A percentile compares a stretch with the other conserved stretches of the same genome.
Evolutionary conservation across 164 flowering plant genomes (phyloP).

Genomic region (Chimonanthus praecox): DNA sequence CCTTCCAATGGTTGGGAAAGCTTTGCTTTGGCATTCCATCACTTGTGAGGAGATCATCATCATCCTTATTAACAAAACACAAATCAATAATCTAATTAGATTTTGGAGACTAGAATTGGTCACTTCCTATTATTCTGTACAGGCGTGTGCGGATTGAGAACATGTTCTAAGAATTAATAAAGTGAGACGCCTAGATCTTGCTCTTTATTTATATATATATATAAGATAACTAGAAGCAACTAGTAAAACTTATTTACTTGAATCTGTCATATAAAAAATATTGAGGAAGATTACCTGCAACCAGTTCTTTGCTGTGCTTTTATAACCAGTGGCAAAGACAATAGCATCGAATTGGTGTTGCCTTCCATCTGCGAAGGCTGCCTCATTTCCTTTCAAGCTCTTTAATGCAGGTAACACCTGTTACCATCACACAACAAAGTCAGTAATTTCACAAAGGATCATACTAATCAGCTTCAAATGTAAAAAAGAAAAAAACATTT

Average conservation of each 20-base stretch:
- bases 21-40: conserved; percentile 15
- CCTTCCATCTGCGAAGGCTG: neutral
- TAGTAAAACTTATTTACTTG: no score
- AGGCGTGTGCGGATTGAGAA: no score
- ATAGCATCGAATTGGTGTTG: neutral
- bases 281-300: neutral
- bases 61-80: conserved; percentile 5
- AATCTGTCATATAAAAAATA: neutral
- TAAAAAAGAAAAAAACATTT: no score
- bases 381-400: neutral
- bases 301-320: conserved; percentile 6
- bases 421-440: neutral
- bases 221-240: no score
- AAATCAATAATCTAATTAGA: neutral
- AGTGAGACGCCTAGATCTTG: no score
- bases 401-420: neutral
- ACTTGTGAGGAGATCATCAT: neutral
- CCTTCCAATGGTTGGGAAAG: conserved; percentile 23
- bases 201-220: no score
- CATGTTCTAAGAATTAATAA: no score
- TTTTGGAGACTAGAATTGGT: no score
- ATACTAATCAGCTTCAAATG: neutral
- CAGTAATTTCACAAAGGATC: no score
- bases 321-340: conserved; percentile 10
- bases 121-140: no score